Evolutionary conservation across 495 filamentous ascomycete genomes (phyloP), one percentile per base, ranked within the genome.

Genomic region (Aspergillus nidulans): DNA sequence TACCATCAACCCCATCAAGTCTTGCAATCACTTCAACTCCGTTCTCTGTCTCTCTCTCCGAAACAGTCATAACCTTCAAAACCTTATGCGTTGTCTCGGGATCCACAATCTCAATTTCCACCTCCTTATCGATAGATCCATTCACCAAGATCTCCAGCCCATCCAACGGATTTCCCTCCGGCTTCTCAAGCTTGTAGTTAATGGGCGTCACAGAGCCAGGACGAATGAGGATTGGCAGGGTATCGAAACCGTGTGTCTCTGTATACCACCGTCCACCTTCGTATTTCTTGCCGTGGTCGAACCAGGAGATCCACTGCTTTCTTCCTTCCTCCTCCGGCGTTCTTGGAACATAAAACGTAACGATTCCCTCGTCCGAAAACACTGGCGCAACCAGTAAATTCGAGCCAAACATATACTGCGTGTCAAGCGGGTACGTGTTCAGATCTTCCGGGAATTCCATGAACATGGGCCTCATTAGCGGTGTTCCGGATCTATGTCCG

Each of bases 331-430:
- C 66, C 46, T 66, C 55, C 10, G 55, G 49, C n/a, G 55, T 57
- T 10, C 50, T 26, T 0, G 84, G 83, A 24, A 87, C 70, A 61
- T 87, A 87, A 61, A 86, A 86, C 10, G 81, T 76, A 0, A 85
- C 83, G 20, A 74, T 68, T 0, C 81, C 81, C 0, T 73, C 68
- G 60, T 85, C 80, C 4, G 79, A 75, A 43, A 87, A 86, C 1
- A 86, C 69, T 0, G 85, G 83, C 7, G 83, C 81, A 47, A 83
- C 77, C 32, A 86, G 68, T 21, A 86, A 65, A 23, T 73, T 77
- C 12, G 75, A 67, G 4, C 85, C 85, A 25, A 87, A 68, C 82
- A 86, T 85, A 59, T 84, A 87, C 66, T 86, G 83, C 28, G 78
- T 77, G 63, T 87, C 85, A n/a, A 87, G 62, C 25, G 74, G 71